These are phyloP conservation scores for Pyricularia grisea DNA, from an alignment of 2,329 filamentous ascomycete species.

Conservation along the genomic window DNA sequence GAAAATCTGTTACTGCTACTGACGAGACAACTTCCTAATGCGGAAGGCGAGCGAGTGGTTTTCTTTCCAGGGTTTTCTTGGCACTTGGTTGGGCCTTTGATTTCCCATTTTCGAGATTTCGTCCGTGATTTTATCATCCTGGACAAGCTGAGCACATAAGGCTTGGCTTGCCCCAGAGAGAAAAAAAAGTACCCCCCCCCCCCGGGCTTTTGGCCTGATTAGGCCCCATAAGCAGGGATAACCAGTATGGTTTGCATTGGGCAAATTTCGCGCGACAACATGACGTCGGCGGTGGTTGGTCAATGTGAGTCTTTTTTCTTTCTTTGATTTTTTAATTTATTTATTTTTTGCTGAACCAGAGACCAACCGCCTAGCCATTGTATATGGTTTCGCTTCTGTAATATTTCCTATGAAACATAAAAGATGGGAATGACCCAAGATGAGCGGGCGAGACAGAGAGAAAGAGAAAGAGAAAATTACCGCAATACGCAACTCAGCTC, in stretches of 20 bases:
- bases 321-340: too few species aligned
- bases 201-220: neutral
- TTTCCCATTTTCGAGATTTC: neutral
- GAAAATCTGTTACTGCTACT: neutral
- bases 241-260: neutral
- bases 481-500: neutral
- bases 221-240: neutral
- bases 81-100: neutral
- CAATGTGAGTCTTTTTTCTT: neutral
- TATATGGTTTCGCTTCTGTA: too few species aligned
- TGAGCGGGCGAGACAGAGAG: neutral
- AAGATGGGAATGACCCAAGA: neutral
- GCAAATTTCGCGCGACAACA: neutral
- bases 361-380: too few species aligned
- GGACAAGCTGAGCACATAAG: neutral
- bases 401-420: neutral
- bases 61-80: neutral
- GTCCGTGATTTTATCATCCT: neutral
- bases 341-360: neutral
- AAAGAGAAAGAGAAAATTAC: neutral
- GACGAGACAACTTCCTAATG: neutral
- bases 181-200: too few species aligned
- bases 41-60: neutral
- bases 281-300: neutral
- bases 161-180: neutral